Evolutionary conservation across 768 basidiomycete genomes (phyloP).

Genomic region (Astraeus odoratus): DNA sequence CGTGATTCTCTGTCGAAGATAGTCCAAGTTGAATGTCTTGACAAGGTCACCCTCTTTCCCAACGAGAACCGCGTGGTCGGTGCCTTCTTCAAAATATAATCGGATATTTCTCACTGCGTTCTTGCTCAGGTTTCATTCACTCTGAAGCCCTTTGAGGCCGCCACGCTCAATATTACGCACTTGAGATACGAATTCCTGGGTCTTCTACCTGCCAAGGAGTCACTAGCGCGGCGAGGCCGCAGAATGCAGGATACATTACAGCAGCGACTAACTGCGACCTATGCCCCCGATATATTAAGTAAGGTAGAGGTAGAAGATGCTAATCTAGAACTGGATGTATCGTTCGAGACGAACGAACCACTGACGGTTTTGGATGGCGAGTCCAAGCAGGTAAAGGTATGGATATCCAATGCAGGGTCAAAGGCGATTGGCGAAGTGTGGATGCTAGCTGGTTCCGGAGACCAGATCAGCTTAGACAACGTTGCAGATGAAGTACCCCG

Average conservation of each 20-base stretch:
- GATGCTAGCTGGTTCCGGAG: conserved; percentile 53
- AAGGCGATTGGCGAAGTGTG: conserved; percentile 61
- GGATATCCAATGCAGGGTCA: conserved; percentile 62
- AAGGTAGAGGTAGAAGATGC: conserved; percentile 57
- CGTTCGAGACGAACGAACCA: conserved; percentile 46
- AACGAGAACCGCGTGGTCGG: conserved; percentile 62
- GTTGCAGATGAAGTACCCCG: conserved; percentile 16
- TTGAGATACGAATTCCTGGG: conserved; percentile 66
- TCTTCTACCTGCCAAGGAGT: conserved; percentile 60
- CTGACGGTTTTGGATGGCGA: conserved; percentile 66
- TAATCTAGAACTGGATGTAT: conserved; percentile 54
- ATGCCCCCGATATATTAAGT: conserved; percentile 62
- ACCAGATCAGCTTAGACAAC: conserved; percentile 50
- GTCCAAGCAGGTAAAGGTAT: conserved; percentile 43
- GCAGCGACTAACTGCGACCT: conserved; percentile 62
- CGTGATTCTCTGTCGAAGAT: conserved; percentile 29
- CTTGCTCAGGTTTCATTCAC: conserved; percentile 51
- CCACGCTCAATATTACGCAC: conserved; percentile 49
- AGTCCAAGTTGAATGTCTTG: conserved; percentile 52
- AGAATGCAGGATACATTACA: conserved; percentile 69
- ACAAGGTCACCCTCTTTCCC: conserved; percentile 54
- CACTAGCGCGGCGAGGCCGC: conserved; percentile 62
- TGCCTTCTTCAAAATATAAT: conserved; percentile 2
- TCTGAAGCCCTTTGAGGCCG: conserved; percentile 45
- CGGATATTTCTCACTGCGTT: not conserved